A percentile compares a stretch with the other conserved stretches of the same genome.
Conservation (phyloP, 805 yeast genomes). For the Zygosaccharomyces siamensis region DNA sequence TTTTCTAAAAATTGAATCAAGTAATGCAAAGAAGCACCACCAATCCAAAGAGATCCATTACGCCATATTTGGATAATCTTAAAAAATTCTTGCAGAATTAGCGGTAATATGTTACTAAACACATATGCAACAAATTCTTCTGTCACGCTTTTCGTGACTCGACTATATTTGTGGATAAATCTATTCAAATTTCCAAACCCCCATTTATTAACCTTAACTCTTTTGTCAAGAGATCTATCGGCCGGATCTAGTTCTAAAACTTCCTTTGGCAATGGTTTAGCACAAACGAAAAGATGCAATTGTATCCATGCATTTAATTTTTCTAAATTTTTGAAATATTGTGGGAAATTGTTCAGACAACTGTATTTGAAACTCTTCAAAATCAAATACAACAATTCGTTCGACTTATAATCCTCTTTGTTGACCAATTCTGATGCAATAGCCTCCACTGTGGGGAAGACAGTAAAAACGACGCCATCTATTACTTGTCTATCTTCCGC, state of each 20-base stretch:
- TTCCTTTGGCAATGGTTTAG: constrained; percentile 50
- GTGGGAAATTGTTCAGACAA: constrained; percentile 56
- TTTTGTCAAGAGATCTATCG: constrained; percentile 43
- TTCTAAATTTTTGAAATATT: constrained; percentile 38
- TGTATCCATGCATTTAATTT: constrained; percentile 56
- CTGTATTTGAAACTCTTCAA: constrained; percentile 63
- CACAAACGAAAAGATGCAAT: constrained; percentile 56
- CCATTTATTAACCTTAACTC: constrained; percentile 85
- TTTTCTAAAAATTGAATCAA: constrained; percentile 61
- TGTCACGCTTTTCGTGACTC: constrained; percentile 40
- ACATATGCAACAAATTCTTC: constrained; percentile 55
- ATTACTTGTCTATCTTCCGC: constrained; percentile 44
- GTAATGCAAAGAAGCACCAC: constrained; percentile 57
- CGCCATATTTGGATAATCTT: constrained; percentile 41
- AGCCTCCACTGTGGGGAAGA: constrained; percentile 52
- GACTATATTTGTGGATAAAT: constrained; percentile 57
- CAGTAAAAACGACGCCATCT: constrained; percentile 43
- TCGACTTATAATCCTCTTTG: constrained; percentile 35
- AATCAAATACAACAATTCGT: constrained; percentile 52
- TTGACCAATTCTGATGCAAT: constrained; percentile 43
- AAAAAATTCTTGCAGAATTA: constrained; percentile 59
- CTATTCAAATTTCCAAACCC: constrained; percentile 72
- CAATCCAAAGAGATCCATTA: constrained; percentile 50
- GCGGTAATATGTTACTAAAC: constrained; percentile 58
- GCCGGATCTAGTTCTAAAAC: constrained; percentile 45